Conservation (phyloP, 768 basidiomycete species). For the Rhizopogon roseolus region DNA sequence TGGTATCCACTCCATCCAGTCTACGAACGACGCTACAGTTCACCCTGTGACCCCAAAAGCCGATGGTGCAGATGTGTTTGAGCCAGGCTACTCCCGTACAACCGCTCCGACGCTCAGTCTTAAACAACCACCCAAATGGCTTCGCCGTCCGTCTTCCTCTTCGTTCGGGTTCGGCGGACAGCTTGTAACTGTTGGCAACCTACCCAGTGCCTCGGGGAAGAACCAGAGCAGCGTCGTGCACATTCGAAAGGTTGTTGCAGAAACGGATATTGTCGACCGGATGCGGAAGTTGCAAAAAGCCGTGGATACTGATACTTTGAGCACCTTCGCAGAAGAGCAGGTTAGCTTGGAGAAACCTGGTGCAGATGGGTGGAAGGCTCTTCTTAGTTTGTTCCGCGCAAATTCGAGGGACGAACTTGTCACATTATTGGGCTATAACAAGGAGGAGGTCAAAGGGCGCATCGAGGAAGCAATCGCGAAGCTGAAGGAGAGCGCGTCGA, state of each 20-base stretch:
- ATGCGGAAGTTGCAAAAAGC: conserved; percentile 64
- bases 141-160: conserved; percentile 73
- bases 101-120: conserved; percentile 68
- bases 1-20: conserved; percentile 88
- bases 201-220: conserved; percentile 70
- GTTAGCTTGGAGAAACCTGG: conserved; percentile 23
- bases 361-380: conserved; percentile 76
- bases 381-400: conserved; percentile 84
- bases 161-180: conserved; percentile 93
- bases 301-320: conserved; percentile 51
- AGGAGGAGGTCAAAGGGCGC: conserved; percentile 72
- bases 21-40: conserved; percentile 57
- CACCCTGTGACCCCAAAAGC: conserved; percentile 37
- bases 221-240: conserved; percentile 81
- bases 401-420: conserved; percentile 89
- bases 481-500: conserved; percentile 44
- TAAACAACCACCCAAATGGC: conserved; percentile 96
- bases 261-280: conserved; percentile 67
- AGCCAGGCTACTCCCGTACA: conserved; percentile 49
- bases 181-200: conserved; percentile 75
- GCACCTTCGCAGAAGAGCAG: conserved; percentile 65
- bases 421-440: conserved; percentile 87
- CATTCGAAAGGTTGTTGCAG: conserved; percentile 72
- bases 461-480: conserved; percentile 81
- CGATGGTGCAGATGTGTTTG: conserved; percentile 77